A percentile compares a stretch with the other conserved stretches of the same genome.
phyloP scores from a whole-genome alignment of 1,139 yeast species.

The Debaryomyces coudertii region DNA sequence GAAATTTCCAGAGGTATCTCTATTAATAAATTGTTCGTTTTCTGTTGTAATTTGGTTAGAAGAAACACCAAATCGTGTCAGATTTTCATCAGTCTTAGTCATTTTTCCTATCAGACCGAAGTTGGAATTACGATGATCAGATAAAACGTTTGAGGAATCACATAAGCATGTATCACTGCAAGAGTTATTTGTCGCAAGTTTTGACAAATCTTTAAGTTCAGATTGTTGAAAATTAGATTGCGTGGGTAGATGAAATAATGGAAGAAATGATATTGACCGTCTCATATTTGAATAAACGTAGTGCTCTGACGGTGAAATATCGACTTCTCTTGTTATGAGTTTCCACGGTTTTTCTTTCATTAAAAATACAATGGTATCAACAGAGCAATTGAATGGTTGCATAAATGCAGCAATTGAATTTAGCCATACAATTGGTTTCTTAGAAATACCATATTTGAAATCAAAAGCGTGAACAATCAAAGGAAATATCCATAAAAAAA shows the following conservation, averaged over 20 bases:
- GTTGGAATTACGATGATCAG: not conserved
- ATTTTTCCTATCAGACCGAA: not conserved
- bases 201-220: not conserved
- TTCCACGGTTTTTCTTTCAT: slow-evolving; percentile 81
- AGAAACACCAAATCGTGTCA: not conserved
- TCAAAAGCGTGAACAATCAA: slow-evolving; percentile 68
- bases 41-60: not conserved
- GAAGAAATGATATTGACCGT: slow-evolving; percentile 6
- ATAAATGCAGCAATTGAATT: slow-evolving; percentile 69
- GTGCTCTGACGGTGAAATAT: not conserved
- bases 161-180: not conserved
- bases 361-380: slow-evolving; percentile 75
- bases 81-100: not conserved
- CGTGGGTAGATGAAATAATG: slow-evolving; percentile 6
- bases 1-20: not conserved
- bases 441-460: slow-evolving; percentile 46
- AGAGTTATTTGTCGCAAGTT: not conserved
- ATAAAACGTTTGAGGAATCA: not conserved
- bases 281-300: slow-evolving; percentile 7
- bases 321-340: slow-evolving; percentile 1
- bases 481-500: slow-evolving; percentile 82
- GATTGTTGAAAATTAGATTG: not conserved
- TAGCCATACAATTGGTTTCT: slow-evolving; percentile 64
- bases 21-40: not conserved
- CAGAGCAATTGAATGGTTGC: slow-evolving; percentile 80